A percentile compares a stretch with the other conserved stretches of the same genome.
These are phyloP conservation scores for Exidia glandulosa DNA, from an alignment of 768 basidiomycete species.

Conservation along the genomic window DNA sequence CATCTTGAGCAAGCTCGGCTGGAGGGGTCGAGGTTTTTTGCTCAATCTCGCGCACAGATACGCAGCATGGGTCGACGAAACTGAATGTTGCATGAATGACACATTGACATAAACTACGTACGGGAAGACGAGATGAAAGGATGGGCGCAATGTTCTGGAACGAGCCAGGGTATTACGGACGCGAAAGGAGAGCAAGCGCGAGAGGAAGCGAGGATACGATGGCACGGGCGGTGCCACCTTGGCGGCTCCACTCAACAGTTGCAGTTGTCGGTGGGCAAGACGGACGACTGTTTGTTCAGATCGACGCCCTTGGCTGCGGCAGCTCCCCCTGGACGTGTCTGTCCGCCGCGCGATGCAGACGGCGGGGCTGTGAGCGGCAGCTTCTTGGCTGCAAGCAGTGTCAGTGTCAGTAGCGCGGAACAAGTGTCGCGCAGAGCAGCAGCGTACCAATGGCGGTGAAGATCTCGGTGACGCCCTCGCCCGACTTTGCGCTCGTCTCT, in stretches of 20 bases:
- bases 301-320: constrained; percentile 56
- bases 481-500: constrained; percentile 84
- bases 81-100: too few relatives aligned
- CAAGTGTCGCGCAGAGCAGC: background rate
- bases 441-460: constrained; percentile 74
- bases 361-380: constrained; percentile 72
- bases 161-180: background rate
- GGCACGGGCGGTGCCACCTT: background rate
- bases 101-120: too few relatives aligned
- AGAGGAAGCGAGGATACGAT: background rate
- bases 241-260: constrained; percentile 48
- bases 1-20: too few relatives aligned
- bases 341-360: constrained; percentile 40
- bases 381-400: constrained; percentile 56
- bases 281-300: constrained; percentile 54
- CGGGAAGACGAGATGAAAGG: too few relatives aligned
- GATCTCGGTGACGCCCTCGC: constrained; percentile 76
- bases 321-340: constrained; percentile 36
- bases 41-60: too few relatives aligned
- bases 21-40: too few relatives aligned
- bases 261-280: constrained; percentile 46
- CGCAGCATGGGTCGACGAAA: too few relatives aligned
- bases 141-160: too few relatives aligned
- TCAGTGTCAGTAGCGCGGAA: constrained; percentile 2
- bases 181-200: background rate